Conservation (phyloP, 805 yeast species). For the Helenozyma rhizophorensis region DNA sequence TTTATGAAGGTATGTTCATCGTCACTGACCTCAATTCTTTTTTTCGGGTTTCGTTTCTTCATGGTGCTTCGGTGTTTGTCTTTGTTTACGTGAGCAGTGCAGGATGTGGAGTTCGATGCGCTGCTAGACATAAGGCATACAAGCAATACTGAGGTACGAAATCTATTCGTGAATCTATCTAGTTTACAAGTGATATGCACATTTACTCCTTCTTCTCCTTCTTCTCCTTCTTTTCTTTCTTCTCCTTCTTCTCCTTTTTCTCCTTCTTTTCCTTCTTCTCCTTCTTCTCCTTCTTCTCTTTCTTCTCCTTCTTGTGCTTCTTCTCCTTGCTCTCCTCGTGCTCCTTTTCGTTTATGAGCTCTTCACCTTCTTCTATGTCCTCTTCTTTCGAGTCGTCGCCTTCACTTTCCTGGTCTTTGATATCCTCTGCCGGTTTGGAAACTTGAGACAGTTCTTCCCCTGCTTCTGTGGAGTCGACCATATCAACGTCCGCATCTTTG, state of each 20-base stretch:
- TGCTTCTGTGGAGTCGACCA: slow-evolving; percentile 5
- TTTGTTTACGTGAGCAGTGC: too few species aligned
- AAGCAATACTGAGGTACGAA: too few species aligned
- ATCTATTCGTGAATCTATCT: too few species aligned
- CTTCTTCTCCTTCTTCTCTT: slow-evolving; percentile 14
- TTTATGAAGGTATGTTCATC: slow-evolving; percentile 34
- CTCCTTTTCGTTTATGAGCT: slow-evolving; percentile 2
- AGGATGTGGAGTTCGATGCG: not conserved
- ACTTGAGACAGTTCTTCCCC: slow-evolving; percentile 7
- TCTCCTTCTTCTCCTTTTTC: slow-evolving; percentile 24
- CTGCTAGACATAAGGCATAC: too few species aligned
- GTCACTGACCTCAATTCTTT: slow-evolving; percentile 11
- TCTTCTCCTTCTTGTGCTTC: slow-evolving; percentile 10
- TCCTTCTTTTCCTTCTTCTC: slow-evolving; percentile 23
- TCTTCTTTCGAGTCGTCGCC: slow-evolving; percentile 1
- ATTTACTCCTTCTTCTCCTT: slow-evolving; percentile 5
- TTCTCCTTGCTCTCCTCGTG: slow-evolving; percentile 10
- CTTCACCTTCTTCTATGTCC: slow-evolving; percentile 1
- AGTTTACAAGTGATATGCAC: slow-evolving; percentile 1
- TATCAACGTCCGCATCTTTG: slow-evolving; percentile 8
- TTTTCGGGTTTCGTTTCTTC: slow-evolving; percentile 1
- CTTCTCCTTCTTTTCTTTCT: slow-evolving; percentile 18
- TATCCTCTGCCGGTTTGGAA: too few species aligned
- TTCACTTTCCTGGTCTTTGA: too few species aligned
- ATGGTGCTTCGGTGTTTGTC: too few species aligned